Percentiles rank a stretch among this genome's conserved stretches.
phyloP scores from a whole-genome alignment of 2,329 filamentous ascomycete species.

The Tetracladium maxilliforme region DNA sequence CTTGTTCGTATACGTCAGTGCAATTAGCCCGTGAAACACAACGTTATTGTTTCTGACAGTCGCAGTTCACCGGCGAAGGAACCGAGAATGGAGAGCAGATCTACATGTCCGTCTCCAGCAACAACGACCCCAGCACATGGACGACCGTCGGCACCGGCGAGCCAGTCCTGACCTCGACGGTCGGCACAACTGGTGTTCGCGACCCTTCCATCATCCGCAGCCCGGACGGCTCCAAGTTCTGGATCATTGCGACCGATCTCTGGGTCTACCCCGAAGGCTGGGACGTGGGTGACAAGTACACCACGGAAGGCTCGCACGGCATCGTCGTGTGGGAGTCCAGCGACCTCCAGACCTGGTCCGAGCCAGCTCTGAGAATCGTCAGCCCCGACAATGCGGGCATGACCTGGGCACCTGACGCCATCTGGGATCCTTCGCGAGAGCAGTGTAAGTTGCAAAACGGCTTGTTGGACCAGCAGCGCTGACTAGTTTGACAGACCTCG shows the following conservation, averaged over 20 bases:
- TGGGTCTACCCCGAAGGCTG: slow-evolving; percentile 29
- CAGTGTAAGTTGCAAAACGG: no score
- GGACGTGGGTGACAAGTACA: slow-evolving; percentile 16
- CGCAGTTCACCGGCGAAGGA: no score
- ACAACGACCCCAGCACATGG: no score
- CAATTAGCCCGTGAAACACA: no score
- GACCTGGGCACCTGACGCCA: slow-evolving; percentile 42
- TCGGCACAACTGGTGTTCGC: slow-evolving; percentile 34
- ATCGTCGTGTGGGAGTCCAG: slow-evolving; percentile 41
- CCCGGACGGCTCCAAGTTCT: slow-evolving; percentile 35
- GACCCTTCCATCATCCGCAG: slow-evolving; percentile 33
- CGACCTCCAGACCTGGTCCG: slow-evolving; percentile 31
- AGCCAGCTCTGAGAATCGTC: slow-evolving; percentile 30
- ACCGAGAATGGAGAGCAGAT: no score
- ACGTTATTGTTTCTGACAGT: no score
- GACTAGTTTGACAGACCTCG: no score
- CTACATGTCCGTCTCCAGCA: no score
- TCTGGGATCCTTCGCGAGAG: slow-evolving; percentile 37
- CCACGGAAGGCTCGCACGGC: slow-evolving; percentile 29
- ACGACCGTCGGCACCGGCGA: no score
- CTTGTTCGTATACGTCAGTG: no score
- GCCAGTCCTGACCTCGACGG: slow-evolving; percentile 30
- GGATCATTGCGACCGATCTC: slow-evolving; percentile 39
- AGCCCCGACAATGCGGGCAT: slow-evolving; percentile 38
- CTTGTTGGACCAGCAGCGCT: no score